Evolutionary conservation across 164 flowering plant genomes (phyloP).

Genomic region (Stephania japonica): DNA sequence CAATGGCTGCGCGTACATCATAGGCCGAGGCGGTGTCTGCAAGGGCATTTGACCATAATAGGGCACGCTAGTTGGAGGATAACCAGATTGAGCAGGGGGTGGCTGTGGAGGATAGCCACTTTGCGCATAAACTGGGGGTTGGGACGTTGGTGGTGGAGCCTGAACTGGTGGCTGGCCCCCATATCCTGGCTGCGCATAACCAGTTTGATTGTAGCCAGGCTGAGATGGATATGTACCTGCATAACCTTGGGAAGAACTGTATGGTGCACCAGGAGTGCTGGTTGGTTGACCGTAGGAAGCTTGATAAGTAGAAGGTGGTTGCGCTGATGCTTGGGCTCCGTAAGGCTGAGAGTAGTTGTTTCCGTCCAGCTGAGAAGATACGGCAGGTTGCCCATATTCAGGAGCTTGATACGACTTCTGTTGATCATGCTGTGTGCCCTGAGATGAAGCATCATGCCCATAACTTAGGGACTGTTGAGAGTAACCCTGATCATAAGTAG

Average conservation of each 20-base stretch:
- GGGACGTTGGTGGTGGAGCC: constrained; percentile 6
- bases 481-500: constrained; percentile 30
- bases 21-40: constrained; percentile 14
- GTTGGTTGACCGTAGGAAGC: constrained; percentile 22
- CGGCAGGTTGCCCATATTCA: constrained; percentile 23
- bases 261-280: constrained; percentile 12
- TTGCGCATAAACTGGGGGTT: constrained; percentile 24
- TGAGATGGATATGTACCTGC: constrained; percentile 14
- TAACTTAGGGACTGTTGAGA: constrained; percentile 29
- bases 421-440: constrained; percentile 23
- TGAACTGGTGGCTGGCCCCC: constrained; percentile 15
- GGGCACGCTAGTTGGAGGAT: constrained; percentile 10
- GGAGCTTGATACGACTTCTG: constrained; percentile 23
- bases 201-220: constrained; percentile 10
- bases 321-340: constrained; percentile 2
- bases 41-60: constrained; percentile 9
- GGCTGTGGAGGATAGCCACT: constrained; percentile 24
- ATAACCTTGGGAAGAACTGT: constrained; percentile 14
- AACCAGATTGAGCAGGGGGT: constrained; percentile 15
- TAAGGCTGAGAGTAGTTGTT: constrained; percentile 18
- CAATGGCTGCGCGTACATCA: constrained; percentile 10
- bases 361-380: constrained; percentile 21
- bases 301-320: constrained; percentile 20
- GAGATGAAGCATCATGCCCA: constrained; percentile 24
- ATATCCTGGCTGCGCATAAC: constrained; percentile 14